Conservation (phyloP, 2,329 filamentous ascomycete genomes). For the Keithomyces neogunnii region DNA sequence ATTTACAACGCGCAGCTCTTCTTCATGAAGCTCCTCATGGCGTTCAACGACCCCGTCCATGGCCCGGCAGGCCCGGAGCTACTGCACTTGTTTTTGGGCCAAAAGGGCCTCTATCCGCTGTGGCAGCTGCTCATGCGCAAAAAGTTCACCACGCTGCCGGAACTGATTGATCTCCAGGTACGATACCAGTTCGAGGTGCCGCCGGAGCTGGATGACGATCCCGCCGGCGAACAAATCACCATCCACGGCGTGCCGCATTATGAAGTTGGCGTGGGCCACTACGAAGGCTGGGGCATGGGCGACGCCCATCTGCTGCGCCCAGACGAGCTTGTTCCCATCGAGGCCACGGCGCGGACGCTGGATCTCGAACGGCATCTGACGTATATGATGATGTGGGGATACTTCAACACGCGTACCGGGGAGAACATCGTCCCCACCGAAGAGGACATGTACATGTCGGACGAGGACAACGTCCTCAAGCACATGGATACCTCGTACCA, state of each 20-base stretch:
- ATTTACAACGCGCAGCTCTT: slow-evolving; percentile 56
- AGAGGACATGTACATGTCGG: slow-evolving; percentile 43
- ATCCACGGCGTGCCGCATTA: slow-evolving; percentile 43
- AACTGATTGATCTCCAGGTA: slow-evolving; percentile 49
- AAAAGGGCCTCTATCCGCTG: slow-evolving; percentile 45
- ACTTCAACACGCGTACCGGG: slow-evolving; percentile 44
- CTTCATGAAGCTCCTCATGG: slow-evolving; percentile 64
- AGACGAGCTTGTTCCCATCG: slow-evolving; percentile 50
- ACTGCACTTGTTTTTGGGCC: slow-evolving; percentile 50
- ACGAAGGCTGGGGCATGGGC: slow-evolving; percentile 48
- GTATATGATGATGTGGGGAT: slow-evolving; percentile 55
- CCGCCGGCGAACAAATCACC: slow-evolving; percentile 14
- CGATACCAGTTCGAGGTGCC: slow-evolving; percentile 45
- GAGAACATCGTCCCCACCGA: slow-evolving; percentile 40
- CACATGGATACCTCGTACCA: slow-evolving; percentile 25
- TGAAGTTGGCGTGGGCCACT: slow-evolving; percentile 43
- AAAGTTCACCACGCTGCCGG: slow-evolving; percentile 36
- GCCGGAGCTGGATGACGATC: slow-evolving; percentile 16
- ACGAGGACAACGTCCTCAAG: slow-evolving; percentile 30
- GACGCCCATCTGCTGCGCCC: slow-evolving; percentile 39
- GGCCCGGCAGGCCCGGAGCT: slow-evolving; percentile 42
- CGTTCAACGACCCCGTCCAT: slow-evolving; percentile 54
- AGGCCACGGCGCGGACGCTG: slow-evolving; percentile 44
- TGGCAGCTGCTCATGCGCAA: slow-evolving; percentile 52
- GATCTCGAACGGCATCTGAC: slow-evolving; percentile 43